Conservation (phyloP, 805 yeast genomes). For the Barnettozyma wickerhamii region DNA sequence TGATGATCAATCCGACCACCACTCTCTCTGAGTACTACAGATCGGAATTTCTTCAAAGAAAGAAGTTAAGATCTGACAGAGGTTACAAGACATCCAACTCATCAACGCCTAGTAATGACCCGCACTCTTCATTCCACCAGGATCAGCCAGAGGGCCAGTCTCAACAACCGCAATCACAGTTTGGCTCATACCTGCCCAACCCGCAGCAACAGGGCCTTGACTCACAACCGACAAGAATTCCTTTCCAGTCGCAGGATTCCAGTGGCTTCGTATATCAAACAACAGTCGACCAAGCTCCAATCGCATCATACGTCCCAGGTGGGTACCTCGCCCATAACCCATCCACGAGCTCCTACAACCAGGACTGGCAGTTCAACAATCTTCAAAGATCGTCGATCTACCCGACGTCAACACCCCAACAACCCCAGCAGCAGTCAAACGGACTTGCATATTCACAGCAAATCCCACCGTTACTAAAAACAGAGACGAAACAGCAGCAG, state of each 20-base stretch:
- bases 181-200: constrained; percentile 1
- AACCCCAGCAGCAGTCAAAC: constrained; percentile 7
- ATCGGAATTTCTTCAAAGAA: constrained; percentile 24
- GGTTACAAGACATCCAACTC: constrained; percentile 15
- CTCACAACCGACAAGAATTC: constrained; percentile 4
- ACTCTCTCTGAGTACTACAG: constrained; percentile 25
- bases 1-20: constrained; percentile 20
- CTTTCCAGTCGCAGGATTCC: constrained; percentile 9
- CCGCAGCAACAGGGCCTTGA: constrained; percentile 2
- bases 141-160: constrained; percentile 2
- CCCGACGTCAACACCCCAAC: constrained; percentile 10
- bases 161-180: constrained; percentile 7
- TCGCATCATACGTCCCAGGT: constrained; percentile 5
- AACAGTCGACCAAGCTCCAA: constrained; percentile 9
- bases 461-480: constrained; percentile 4
- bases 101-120: constrained; percentile 15
- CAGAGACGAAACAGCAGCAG: constrained; percentile 1
- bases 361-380: constrained; percentile 11
- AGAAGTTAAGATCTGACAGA: constrained; percentile 21
- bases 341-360: constrained; percentile 1
- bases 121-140: constrained; percentile 3
- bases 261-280: constrained; percentile 10
- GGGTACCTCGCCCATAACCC: constrained; percentile 4
- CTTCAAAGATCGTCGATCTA: constrained; percentile 6
- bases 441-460: neutral